Conservation (phyloP, 768 basidiomycete species). For the Grammothele lineata region DNA sequence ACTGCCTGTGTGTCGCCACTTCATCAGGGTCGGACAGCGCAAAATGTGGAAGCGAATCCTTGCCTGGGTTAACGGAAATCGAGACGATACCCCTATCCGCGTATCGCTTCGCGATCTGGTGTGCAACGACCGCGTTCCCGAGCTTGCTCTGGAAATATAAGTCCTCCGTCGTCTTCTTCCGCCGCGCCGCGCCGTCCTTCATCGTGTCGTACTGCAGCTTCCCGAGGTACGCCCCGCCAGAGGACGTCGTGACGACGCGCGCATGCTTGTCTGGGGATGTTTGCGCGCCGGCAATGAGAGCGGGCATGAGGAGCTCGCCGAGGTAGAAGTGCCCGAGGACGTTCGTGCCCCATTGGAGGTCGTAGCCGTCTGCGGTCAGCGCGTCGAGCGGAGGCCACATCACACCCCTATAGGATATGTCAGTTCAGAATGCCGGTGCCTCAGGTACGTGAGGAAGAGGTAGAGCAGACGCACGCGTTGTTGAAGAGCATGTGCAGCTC, state of each 20-base stretch:
- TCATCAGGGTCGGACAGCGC: neutral
- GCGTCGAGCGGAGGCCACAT: constrained; percentile 39
- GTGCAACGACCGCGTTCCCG: constrained; percentile 41
- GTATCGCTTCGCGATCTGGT: constrained; percentile 45
- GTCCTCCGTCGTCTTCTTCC: constrained; percentile 5
- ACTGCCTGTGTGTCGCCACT: constrained; percentile 11
- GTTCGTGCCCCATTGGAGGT: constrained; percentile 54
- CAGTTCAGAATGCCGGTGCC: neutral
- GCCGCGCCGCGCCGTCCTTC: constrained; percentile 23
- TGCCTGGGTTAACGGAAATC: constrained; percentile 43
- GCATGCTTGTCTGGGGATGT: constrained; percentile 39
- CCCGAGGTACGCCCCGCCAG: constrained; percentile 31
- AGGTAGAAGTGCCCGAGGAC: constrained; percentile 36
- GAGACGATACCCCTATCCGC: constrained; percentile 41
- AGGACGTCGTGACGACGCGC: constrained; percentile 47
- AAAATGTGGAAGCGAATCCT: neutral
- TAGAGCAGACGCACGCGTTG: constrained; percentile 46
- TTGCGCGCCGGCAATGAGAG: constrained; percentile 35
- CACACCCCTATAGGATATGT: constrained; percentile 37
- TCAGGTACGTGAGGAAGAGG: neutral
- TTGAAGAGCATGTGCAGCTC: constrained; percentile 48
- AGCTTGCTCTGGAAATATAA: constrained; percentile 41
- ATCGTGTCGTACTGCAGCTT: constrained; percentile 38
- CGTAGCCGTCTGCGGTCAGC: constrained; percentile 45
- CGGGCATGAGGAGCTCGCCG: constrained; percentile 45